These are phyloP conservation scores for Neofusicoccum parvum DNA, from an alignment of 2,329 filamentous ascomycete genomes.

Conservation along the genomic window DNA sequence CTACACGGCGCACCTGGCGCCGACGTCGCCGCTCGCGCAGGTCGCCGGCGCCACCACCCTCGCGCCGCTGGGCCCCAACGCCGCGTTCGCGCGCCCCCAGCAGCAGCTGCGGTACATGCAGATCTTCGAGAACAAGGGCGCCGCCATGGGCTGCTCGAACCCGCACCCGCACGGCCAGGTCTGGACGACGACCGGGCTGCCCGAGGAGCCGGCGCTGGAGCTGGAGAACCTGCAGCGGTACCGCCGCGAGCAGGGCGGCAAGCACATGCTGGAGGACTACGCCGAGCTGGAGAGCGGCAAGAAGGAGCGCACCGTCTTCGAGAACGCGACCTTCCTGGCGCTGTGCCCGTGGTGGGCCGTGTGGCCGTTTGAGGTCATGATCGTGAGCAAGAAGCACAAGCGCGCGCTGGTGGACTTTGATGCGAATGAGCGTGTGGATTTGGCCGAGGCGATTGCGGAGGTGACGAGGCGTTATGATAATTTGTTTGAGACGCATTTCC, in stretches of 20 bases:
- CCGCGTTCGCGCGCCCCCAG: constrained; percentile 55
- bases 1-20: constrained; percentile 78
- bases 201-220: constrained; percentile 85
- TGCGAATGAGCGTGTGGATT: constrained; percentile 66
- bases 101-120: constrained; percentile 96
- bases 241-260: constrained; percentile 68
- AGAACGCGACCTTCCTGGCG: constrained; percentile 82
- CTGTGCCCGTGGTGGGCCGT: constrained; percentile 97
- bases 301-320: constrained; percentile 81
- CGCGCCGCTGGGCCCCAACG: constrained; percentile 46
- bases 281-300: constrained; percentile 79
- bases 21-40: constrained; percentile 64
- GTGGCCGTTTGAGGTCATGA: constrained; percentile 95
- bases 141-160: constrained; percentile 98
- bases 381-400: constrained; percentile 82
- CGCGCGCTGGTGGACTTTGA: constrained; percentile 82
- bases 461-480: constrained; percentile 94
- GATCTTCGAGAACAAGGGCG: constrained; percentile 98
- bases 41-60: constrained; percentile 50
- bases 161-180: constrained; percentile 96
- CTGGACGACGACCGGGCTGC: constrained; percentile 89
- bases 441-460: constrained; percentile 85
- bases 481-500: constrained; percentile 93
- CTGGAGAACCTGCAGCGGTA: constrained; percentile 79
- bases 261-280: constrained; percentile 84